Evolutionary conservation across 148 eudicot genomes (phyloP).

Genomic region (Chenopodium formosanum): DNA sequence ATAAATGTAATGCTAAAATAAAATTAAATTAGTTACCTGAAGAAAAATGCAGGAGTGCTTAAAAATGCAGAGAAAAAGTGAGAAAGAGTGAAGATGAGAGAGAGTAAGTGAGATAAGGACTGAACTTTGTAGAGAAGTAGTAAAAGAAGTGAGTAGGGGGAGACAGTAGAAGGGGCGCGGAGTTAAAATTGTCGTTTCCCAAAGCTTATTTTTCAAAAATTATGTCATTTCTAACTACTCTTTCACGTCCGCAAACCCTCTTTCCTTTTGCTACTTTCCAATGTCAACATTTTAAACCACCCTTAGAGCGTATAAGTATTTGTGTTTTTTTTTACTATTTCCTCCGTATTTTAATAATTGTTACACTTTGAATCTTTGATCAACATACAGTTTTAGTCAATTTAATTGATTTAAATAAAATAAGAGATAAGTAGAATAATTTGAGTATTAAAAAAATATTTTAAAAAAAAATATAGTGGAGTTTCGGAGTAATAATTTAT

Average conservation of each 20-base stretch:
- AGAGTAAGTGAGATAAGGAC: neutral
- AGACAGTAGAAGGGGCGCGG: neutral
- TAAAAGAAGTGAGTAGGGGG: neutral
- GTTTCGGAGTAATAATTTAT: too few species aligned
- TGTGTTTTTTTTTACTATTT: too few species aligned
- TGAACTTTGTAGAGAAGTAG: neutral
- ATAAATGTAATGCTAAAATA: neutral
- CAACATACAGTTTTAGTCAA: too few species aligned
- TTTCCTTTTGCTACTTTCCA: neutral
- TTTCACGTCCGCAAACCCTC: conserved; percentile 2
- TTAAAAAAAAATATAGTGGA: too few species aligned
- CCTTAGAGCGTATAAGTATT: too few species aligned
- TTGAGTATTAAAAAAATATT: too few species aligned
- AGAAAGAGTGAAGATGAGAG: neutral
- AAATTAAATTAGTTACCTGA: neutral
- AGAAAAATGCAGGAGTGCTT: neutral
- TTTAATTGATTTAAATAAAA: too few species aligned
- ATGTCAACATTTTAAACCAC: neutral
- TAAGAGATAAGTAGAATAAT: too few species aligned
- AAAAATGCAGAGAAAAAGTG: neutral
- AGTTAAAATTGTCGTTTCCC: neutral
- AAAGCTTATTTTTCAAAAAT: neutral
- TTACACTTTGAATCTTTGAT: too few species aligned
- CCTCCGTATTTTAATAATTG: too few species aligned
- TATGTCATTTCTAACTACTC: neutral